Base-by-base conservation (phyloP, 176 grass and related monocot species). In the Melocanna baccifera region DNA sequence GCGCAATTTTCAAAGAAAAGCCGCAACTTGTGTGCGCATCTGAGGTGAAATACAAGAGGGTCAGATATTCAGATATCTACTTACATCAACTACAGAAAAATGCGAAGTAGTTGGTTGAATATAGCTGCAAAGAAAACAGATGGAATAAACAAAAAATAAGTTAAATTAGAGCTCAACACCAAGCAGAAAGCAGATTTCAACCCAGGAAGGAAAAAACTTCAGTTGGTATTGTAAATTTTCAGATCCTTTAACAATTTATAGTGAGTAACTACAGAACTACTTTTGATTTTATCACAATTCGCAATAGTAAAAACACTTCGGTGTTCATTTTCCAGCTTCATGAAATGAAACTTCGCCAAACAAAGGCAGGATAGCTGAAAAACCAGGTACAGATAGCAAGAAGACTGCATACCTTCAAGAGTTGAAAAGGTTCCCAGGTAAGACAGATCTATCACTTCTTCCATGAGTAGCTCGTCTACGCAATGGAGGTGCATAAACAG, bases 401-500 rank as follows among this genome's bases (percentile, higher is more conserved):
- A 48, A 12, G 75, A 66, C 71, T 23, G 15, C 56, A 30, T 87
- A 81, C 79, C 85, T 99, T 96, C 79, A 96, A 52, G 87, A 75
- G 81, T 80, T 82, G 83, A 94, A 91, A 14, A 94, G 42, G 78
- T 91, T 94, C 84, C 96, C 93, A 64, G 81, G 77, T 63, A 87
- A 64, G 28, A 58, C 83, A 29, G 86, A 82, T 89, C 86, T 96
- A 73, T 91, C 96, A 26, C 85, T 94, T 90, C 85, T 98, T 57
- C 81, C 87, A 70, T 93, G 88, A 48, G 65, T 87, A 73, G 87
- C 70, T 86, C 86, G 91, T 73, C 89, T 92, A 43, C 86, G 82
- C 69, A 88, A 39, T 50, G 96, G 91, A 81, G 96, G 96, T 29
- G 89, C 85, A 71, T 94, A 92, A 81, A 99, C 96, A 82, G 91